Evolutionary conservation across 1,284 basidiomycete species (phyloP).

Genomic region (Malassezia globosa): DNA sequence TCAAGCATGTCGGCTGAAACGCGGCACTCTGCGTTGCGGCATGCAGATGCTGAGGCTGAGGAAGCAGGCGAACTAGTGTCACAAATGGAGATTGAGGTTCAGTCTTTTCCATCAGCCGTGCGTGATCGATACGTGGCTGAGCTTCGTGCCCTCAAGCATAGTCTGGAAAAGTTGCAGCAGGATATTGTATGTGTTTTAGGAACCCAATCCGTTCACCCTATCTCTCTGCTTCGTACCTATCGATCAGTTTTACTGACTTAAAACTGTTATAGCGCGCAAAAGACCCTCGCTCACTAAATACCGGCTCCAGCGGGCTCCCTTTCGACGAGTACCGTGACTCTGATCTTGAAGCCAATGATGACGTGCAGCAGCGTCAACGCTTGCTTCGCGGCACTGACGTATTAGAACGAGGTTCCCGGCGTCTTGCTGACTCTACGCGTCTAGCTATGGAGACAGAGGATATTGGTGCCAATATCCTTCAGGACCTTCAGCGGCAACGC

Average conservation of each 20-base stretch:
- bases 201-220: background rate
- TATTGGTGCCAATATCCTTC: slow-evolving; percentile 81
- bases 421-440: slow-evolving; percentile 78
- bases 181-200: no score
- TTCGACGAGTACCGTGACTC: slow-evolving; percentile 10
- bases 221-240: no score
- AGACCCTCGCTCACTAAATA: background rate
- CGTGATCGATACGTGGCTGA: slow-evolving; percentile 30
- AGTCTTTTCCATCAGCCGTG: slow-evolving; percentile 67
- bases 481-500: slow-evolving; percentile 72
- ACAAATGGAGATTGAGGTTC: slow-evolving; percentile 99
- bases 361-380: slow-evolving; percentile 48
- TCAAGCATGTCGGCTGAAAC: slow-evolving; percentile 53
- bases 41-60: slow-evolving; percentile 88
- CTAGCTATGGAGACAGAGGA: slow-evolving; percentile 93
- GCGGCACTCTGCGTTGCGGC: slow-evolving; percentile 66
- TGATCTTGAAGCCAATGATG: slow-evolving; percentile 25
- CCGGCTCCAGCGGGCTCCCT: slow-evolving; percentile 8
- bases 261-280: slow-evolving; percentile 3
- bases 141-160: slow-evolving; percentile 27
- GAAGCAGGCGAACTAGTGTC: slow-evolving; percentile 90
- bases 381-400: slow-evolving; percentile 47
- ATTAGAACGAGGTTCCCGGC: slow-evolving; percentile 50
- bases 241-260: background rate
- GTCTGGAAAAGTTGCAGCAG: slow-evolving; percentile 29